Conservation (phyloP, 495 filamentous ascomycete species). For the Aspergillus funiculosus region DNA sequence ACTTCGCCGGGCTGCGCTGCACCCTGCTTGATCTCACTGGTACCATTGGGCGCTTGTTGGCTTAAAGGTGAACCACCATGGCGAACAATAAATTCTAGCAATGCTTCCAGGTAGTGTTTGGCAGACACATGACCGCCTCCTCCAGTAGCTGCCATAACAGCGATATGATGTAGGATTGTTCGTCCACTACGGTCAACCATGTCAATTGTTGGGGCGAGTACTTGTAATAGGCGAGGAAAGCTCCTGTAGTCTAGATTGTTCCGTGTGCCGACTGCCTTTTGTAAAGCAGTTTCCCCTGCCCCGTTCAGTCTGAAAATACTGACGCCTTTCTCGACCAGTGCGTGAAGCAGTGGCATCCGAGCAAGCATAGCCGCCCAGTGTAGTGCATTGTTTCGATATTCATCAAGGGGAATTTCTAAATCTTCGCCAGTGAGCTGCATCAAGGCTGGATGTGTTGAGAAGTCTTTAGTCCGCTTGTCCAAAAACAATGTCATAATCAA, state of each 20-base stretch:
- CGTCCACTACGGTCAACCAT: constrained; percentile 81
- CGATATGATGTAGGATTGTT: constrained; percentile 93
- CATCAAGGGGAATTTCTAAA: constrained; percentile 84
- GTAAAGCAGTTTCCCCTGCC: constrained; percentile 83
- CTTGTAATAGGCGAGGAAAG: constrained; percentile 78
- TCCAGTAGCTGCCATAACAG: constrained; percentile 87
- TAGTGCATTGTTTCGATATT: constrained; percentile 77
- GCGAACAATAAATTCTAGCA: constrained; percentile 89
- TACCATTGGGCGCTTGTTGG: constrained; percentile 41
- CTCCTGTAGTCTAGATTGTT: constrained; percentile 84
- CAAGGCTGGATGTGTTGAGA: constrained; percentile 58
- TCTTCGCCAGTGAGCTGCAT: constrained; percentile 70
- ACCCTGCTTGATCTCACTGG: constrained; percentile 21
- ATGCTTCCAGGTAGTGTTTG: constrained; percentile 86
- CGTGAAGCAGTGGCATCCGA: constrained; percentile 70
- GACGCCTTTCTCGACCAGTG: constrained; percentile 75
- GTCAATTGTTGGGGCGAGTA: constrained; percentile 85
- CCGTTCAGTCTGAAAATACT: constrained; percentile 82
- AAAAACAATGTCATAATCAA: constrained; percentile 84
- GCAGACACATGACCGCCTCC: constrained; percentile 72
- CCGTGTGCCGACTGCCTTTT: constrained; percentile 79
- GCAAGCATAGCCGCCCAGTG: constrained; percentile 97
- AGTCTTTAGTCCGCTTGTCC: constrained; percentile 59
- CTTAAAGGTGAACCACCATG: constrained; percentile 62
- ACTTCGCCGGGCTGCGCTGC: constrained; percentile 43